Percentiles rank a stretch among this genome's conserved stretches.
Conservation (phyloP, 176 grass and related monocot genomes). For the Coix lacrymajobi region DNA sequence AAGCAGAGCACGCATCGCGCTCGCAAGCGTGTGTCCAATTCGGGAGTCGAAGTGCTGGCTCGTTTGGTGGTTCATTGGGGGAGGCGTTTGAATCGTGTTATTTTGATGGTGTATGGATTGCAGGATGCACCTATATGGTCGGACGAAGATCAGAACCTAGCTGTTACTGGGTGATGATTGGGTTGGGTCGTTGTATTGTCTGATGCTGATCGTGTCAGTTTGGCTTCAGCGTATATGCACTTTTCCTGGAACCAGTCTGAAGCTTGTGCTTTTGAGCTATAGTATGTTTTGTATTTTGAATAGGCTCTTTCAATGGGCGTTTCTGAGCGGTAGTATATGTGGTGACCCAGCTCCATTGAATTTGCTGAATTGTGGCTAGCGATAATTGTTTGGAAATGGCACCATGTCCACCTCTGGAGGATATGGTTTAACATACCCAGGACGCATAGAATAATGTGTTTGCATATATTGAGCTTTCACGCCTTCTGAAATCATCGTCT, state of each 20-base stretch:
- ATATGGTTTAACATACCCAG: too few relatives aligned
- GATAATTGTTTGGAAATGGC: too few relatives aligned
- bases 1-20: slow-evolving; percentile 13
- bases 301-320: background rate
- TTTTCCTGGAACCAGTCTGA: background rate
- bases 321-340: background rate
- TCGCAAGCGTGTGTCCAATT: slow-evolving; percentile 42
- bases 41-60: background rate
- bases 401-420: too few relatives aligned
- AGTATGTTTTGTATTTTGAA: background rate
- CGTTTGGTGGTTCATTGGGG: background rate
- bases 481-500: too few relatives aligned
- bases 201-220: slow-evolving; percentile 39
- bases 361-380: too few relatives aligned
- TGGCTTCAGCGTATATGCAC: background rate
- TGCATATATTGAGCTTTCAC: too few relatives aligned
- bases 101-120: background rate
- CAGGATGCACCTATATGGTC: slow-evolving; percentile 53
- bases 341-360: too few relatives aligned
- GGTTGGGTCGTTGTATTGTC: slow-evolving; percentile 7
- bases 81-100: background rate
- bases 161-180: slow-evolving; percentile 46
- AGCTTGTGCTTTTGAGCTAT: background rate
- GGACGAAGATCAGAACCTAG: slow-evolving; percentile 48
- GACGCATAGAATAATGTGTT: too few relatives aligned